Percentiles rank a stretch among this genome's conserved stretches.
These are phyloP conservation scores for Fusarium setosum DNA, from an alignment of 2,329 filamentous ascomycete species.

Conservation along the genomic window DNA sequence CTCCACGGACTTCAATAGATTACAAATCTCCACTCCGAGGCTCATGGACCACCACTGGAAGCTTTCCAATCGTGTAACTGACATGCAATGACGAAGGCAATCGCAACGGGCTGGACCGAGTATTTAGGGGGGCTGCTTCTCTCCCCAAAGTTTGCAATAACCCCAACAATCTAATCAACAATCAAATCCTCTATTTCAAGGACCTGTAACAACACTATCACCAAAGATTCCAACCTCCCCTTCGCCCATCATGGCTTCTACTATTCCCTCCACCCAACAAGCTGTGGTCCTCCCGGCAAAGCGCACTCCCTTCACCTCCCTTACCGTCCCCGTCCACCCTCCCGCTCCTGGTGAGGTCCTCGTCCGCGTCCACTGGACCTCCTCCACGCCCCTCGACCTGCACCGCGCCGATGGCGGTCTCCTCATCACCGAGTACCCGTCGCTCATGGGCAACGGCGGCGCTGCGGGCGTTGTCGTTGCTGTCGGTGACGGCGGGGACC, in stretches of 20 bases:
- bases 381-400: constrained; percentile 70
- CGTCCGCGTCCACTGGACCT: constrained; percentile 67
- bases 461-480: constrained; percentile 64
- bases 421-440: constrained; percentile 59
- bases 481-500: constrained; percentile 54
- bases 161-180: neutral
- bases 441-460: constrained; percentile 62
- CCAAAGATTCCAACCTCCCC: neutral
- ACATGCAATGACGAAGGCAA: neutral
- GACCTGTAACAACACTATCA: neutral
- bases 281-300: constrained; percentile 68
- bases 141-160: neutral
- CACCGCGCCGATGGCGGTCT: constrained; percentile 71
- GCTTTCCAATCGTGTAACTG: too few species aligned
- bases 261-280: constrained; percentile 71
- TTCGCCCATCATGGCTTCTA: constrained; percentile 32
- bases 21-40: too few species aligned
- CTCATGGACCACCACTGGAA: too few species aligned
- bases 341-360: constrained; percentile 61
- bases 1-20: too few species aligned
- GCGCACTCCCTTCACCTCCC: constrained; percentile 63
- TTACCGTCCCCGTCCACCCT: constrained; percentile 56
- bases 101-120: neutral
- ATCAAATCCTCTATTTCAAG: neutral
- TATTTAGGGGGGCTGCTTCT: neutral